Base-by-base conservation (phyloP, 2,329 filamentous ascomycete species). In the Xylaria sp. region DNA sequence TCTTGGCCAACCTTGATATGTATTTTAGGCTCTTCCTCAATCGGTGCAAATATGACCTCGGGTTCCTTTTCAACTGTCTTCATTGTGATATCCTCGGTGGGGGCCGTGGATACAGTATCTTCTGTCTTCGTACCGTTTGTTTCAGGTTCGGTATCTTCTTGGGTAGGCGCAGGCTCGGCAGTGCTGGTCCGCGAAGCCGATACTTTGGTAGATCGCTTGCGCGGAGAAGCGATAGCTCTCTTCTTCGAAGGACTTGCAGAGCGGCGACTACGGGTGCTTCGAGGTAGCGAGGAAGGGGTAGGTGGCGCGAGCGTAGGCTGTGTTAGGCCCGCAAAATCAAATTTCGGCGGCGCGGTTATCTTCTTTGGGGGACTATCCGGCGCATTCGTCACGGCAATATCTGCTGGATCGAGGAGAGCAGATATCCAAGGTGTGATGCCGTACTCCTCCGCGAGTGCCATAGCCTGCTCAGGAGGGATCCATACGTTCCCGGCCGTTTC, bases 401-500 rank as follows among this genome's bases (percentile, higher is more conserved):
- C 91, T 71, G 91, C 84, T n/a, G 93, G 90, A 78, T 98, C 95
- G 58, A 99, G 87, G 19, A 99, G 86, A n/a, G 96, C 96, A 65
- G 89, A 89, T 73, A 99, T 93, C 96, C 96, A 99, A 53, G 91
- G 85, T 57, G 86, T 82, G 79, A 98, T 94, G 65, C 88, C 86
- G 79, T 98, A 99, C 80, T 98, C 94, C 54, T 92, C 89, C 60
- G 95, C 93, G 12, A 99, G 86, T 66, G 88, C 83, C 53, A 99
- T 86, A 42, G 96, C 96, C 88, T 89, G 82, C 72, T 91, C 86
- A 5, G 95, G 94, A 55, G 93, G 89, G 59, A 98, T 94, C 96
- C 96, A 99, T 61, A 99, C 89, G 80, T 98, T 99, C 54, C 96
- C 96, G 30, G 96, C 96, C 34, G 96, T 94, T 84, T 98, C 96